Percentiles rank a stretch among this genome's conserved stretches.
phyloP scores from a whole-genome alignment of 2,329 filamentous ascomycete genomes.

The Epicoccum sorghinum region DNA sequence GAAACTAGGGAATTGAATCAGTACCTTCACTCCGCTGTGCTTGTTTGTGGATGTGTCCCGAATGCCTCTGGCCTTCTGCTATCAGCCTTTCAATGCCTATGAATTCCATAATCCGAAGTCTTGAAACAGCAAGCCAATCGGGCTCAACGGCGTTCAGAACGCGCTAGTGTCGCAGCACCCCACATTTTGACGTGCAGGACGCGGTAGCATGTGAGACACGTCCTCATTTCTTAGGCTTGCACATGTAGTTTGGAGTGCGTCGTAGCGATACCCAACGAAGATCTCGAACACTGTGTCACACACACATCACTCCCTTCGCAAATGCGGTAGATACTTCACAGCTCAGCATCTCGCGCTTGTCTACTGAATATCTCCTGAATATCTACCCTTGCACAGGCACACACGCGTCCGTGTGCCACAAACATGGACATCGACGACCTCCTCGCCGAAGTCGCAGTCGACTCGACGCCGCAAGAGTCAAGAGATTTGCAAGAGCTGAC shows the following conservation, averaged over 20 bases:
- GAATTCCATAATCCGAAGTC: constrained; percentile 7
- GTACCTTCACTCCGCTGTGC: constrained; percentile 16
- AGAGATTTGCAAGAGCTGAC: constrained; percentile 88
- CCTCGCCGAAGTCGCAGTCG: constrained; percentile 56
- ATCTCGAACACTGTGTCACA: not conserved
- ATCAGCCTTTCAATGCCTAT: constrained; percentile 9
- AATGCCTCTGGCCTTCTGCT: not conserved
- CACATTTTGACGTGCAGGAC: constrained; percentile 12
- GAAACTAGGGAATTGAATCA: constrained; percentile 33
- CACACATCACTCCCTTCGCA: not conserved
- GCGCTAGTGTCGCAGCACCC: constrained; percentile 16
- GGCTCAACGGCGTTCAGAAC: constrained; percentile 9
- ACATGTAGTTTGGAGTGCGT: not conserved
- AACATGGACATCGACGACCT: constrained; percentile 59
- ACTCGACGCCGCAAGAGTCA: constrained; percentile 60
- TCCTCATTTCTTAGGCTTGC: not conserved
- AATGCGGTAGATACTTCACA: not conserved
- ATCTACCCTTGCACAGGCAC: not conserved
- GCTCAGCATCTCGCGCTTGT: not conserved
- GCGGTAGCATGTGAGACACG: constrained; percentile 11
- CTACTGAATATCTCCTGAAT: not conserved
- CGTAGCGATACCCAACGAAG: not conserved
- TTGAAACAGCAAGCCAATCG: constrained; percentile 10
- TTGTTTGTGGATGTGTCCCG: not conserved
- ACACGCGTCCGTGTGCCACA: not conserved